Evolutionary conservation across 2,329 filamentous ascomycete species (phyloP).

Genomic region (Nannizziopsis barbatae): DNA sequence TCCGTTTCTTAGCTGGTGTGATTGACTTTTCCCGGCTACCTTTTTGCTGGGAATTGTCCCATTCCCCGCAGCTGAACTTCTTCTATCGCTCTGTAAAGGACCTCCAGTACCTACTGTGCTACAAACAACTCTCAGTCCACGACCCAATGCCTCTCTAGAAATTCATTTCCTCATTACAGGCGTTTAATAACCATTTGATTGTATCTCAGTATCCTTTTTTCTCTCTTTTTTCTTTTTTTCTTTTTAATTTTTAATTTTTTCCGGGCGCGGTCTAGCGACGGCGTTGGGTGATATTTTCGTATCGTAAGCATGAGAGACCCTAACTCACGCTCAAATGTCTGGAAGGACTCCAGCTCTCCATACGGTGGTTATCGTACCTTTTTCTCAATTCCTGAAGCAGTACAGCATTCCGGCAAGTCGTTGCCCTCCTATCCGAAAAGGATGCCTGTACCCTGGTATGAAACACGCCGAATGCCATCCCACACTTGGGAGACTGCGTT

Average conservation of each 20-base stretch:
- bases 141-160: too few relatives aligned
- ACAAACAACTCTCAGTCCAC: too few relatives aligned
- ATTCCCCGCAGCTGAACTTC: too few relatives aligned
- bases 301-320: conserved; percentile 26
- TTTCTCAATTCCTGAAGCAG: conserved; percentile 1
- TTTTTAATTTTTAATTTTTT: conserved; percentile 1
- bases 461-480: background rate
- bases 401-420: too few relatives aligned
- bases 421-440: too few relatives aligned
- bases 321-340: conserved; percentile 20
- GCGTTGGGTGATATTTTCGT: conserved; percentile 16
- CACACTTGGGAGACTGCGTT: background rate
- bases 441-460: background rate
- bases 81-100: too few relatives aligned
- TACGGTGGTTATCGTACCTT: background rate
- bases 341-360: conserved; percentile 2
- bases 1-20: too few relatives aligned
- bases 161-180: too few relatives aligned
- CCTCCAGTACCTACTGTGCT: too few relatives aligned
- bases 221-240: background rate
- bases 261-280: conserved; percentile 10
- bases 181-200: too few relatives aligned
- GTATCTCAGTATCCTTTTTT: background rate
- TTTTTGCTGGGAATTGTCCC: too few relatives aligned
- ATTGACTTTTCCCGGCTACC: too few relatives aligned